phyloP scores from a whole-genome alignment of 2,329 filamentous ascomycete genomes.

The Xylaria digitata region DNA sequence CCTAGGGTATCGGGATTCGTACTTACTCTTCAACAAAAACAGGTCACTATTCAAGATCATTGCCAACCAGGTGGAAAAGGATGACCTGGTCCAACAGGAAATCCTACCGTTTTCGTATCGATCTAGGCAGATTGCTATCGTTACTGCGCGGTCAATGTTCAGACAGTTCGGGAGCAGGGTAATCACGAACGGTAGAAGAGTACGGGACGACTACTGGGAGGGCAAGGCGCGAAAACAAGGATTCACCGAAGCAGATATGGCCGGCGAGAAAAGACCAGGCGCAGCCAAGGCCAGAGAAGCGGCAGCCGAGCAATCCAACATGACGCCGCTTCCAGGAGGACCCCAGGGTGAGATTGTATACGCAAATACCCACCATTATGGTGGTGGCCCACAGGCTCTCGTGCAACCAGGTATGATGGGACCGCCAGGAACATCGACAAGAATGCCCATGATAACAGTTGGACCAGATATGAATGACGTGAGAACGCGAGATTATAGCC shows the following conservation, averaged over 20 bases:
- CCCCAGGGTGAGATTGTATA: slow-evolving; percentile 90
- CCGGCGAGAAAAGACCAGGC: slow-evolving; percentile 94
- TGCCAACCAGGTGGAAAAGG: slow-evolving; percentile 93
- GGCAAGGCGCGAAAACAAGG: slow-evolving; percentile 96
- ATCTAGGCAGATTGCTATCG: slow-evolving; percentile 98
- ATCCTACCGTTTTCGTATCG: slow-evolving; percentile 97
- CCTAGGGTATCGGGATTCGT: slow-evolving; percentile 95
- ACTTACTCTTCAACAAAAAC: slow-evolving; percentile 98
- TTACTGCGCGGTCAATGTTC: slow-evolving; percentile 98
- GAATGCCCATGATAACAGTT: slow-evolving; percentile 86
- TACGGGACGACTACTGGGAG: slow-evolving; percentile 99
- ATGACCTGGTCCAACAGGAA: slow-evolving; percentile 93
- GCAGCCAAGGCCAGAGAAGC: slow-evolving; percentile 89
- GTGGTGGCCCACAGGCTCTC: slow-evolving; percentile 73
- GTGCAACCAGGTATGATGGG: slow-evolving; percentile 79
- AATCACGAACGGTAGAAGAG: slow-evolving; percentile 87
- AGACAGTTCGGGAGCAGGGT: slow-evolving; percentile 96
- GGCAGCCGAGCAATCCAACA: slow-evolving; percentile 71
- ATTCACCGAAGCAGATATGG: slow-evolving; percentile 95
- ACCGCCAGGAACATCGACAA: slow-evolving; percentile 72
- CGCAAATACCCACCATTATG: slow-evolving; percentile 77
- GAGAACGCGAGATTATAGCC: slow-evolving; percentile 82
- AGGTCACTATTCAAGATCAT: slow-evolving; percentile 97
- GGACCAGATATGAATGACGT: slow-evolving; percentile 81
- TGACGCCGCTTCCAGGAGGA: slow-evolving; percentile 66